These are phyloP conservation scores for Nannochloropsis salina DNA, from an alignment of 108 stramenopile species.

Conservation along the genomic window DNA sequence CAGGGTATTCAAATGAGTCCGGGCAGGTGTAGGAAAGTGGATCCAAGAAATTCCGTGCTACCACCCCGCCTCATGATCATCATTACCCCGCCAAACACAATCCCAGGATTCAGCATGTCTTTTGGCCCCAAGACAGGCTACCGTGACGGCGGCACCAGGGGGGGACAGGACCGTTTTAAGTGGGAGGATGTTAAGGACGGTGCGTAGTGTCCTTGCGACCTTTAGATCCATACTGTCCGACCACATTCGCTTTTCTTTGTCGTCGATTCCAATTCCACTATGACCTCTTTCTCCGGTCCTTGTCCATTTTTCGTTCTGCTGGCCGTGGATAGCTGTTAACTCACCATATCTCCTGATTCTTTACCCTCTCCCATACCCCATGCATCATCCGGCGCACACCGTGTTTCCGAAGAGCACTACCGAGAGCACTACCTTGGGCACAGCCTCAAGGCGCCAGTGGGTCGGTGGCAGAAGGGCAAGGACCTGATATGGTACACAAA, in stretches of 20 bases:
- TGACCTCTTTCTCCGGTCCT: too few species aligned
- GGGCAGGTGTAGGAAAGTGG: too few species aligned
- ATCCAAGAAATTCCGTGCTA: too few species aligned
- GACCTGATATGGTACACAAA: slow-evolving; percentile 39
- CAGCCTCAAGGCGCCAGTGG: slow-evolving; percentile 29
- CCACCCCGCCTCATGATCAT: too few species aligned
- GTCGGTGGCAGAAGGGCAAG: slow-evolving; percentile 43
- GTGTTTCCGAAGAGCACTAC: slow-evolving; percentile 25
- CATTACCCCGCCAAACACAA: too few species aligned
- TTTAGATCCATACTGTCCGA: too few species aligned
- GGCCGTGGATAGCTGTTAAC: background rate
- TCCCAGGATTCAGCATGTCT: background rate
- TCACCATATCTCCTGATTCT: background rate
- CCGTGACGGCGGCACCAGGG: slow-evolving; percentile 30
- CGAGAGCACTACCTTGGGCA: slow-evolving; percentile 39
- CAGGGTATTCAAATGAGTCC: too few species aligned
- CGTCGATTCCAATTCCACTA: too few species aligned
- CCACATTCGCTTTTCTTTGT: too few species aligned
- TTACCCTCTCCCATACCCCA: background rate
- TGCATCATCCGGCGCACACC: background rate
- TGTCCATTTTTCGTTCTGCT: background rate
- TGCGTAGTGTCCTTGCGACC: background rate
- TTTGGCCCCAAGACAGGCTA: slow-evolving; percentile 3
- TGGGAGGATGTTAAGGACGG: slow-evolving; percentile 39
- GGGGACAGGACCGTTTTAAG: slow-evolving; percentile 40